Base-by-base conservation (phyloP, 2,329 filamentous ascomycete genomes). In the Anthostomella pinea region DNA sequence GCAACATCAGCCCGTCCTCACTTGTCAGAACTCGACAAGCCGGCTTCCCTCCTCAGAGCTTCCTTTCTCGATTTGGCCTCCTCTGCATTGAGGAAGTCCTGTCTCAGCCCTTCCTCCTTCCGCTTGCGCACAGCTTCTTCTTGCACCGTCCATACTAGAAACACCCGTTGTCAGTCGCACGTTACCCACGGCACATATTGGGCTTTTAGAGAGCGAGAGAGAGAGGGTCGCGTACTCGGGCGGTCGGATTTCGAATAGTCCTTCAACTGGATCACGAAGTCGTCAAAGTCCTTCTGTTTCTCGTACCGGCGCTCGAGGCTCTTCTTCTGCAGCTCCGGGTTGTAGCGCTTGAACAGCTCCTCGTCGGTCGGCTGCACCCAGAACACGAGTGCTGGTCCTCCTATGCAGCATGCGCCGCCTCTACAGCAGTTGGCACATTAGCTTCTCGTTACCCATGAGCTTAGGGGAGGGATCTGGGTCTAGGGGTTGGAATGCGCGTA, bases 291-390 rank as follows among this genome's bases (percentile, higher is more conserved):
- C 63, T 90, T 76, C 57, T 93, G 80, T 42, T 78, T 77, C 60
- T 85, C 79, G 39, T 83, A 73, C 13, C 88, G 78, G 40, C 82
- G 78, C 63, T 90, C 89, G n/a, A 95, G 69, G 45, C 86, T 89
- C 57, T 85, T 79, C 63, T 87, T 86, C 59, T 93, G 86, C n/a
- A 98, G 76, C 21, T 97, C 93, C 1, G 91, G 91, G 63, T 91
- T 97, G 69, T 97, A 97, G 64, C 76, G 81, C 69, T 87, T 73
- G 72, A 94, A 89, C 26, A 98, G 75, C 67, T 97, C 89, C 64
- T 96, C 93, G 53, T 96, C 89, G 9, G 85, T 84, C 2, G 93
- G 93, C 29, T 77, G 77, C 30, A 94, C 68, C 62, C 81, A 95
- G 66, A 83, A 78, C 27, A 91, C 85, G 35, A 97, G 69, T 11